phyloP scores from a whole-genome alignment of 768 basidiomycete genomes.

The Solioccasus polychromus region DNA sequence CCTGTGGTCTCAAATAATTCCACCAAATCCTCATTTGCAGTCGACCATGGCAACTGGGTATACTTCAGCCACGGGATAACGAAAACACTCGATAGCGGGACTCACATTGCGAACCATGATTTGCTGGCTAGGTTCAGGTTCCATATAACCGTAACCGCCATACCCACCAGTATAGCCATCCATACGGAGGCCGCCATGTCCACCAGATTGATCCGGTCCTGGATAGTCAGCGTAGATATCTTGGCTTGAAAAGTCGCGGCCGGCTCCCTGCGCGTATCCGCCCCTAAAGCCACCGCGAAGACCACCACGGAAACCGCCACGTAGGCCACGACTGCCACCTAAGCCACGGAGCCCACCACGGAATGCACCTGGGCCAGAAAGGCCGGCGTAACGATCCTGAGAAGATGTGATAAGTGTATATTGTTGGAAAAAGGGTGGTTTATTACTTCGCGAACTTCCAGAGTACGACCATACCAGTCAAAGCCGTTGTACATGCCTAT shows the following conservation, averaged over 20 bases:
- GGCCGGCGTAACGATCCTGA: conserved; percentile 86
- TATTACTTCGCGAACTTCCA: conserved; percentile 91
- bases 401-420: not conserved
- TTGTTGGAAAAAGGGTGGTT: not conserved
- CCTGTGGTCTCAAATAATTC: conserved; percentile 98
- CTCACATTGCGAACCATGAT: conserved; percentile 98
- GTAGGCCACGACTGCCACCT: conserved; percentile 39
- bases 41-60: conserved; percentile 92
- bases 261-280: conserved; percentile 46
- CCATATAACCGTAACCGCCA: conserved; percentile 42
- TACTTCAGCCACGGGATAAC: not conserved
- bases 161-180: conserved; percentile 38
- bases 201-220: conserved; percentile 70
- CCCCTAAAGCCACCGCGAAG: conserved; percentile 62
- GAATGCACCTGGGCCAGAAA: conserved; percentile 61
- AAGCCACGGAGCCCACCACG: conserved; percentile 58
- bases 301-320: conserved; percentile 33
- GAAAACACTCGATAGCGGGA: conserved; percentile 18
- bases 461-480: conserved; percentile 93
- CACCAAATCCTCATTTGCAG: conserved; percentile 96
- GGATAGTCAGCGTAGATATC: conserved; percentile 92
- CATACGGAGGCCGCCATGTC: conserved; percentile 35
- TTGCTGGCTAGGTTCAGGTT: conserved; percentile 89
- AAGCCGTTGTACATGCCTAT: conserved; percentile 95
- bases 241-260: conserved; percentile 79